A percentile compares a stretch with the other conserved stretches of the same genome.
Evolutionary conservation across 345 rosid genomes (phyloP).

Genomic region (Melastoma malabathricum): DNA sequence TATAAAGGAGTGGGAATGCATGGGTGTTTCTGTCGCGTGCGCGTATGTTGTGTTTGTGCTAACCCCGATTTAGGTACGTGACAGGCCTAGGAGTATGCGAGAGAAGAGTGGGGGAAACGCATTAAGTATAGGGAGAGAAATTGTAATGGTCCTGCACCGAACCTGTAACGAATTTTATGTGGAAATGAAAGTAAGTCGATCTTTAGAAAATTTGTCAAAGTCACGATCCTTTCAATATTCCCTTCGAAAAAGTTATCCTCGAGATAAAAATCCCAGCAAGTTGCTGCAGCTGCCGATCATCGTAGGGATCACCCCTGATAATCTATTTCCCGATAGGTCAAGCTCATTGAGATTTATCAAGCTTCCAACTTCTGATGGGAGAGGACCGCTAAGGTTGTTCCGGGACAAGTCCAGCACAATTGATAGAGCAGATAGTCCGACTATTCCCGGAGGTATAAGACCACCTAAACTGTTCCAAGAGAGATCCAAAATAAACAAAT

Average conservation of each 20-base stretch:
- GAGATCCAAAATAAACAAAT: not conserved
- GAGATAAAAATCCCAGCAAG: not conserved
- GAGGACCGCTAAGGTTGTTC: not conserved
- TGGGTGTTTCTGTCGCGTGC: too few relatives aligned
- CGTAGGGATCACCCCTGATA: not conserved
- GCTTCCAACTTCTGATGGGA: not conserved
- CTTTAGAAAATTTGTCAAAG: too few relatives aligned
- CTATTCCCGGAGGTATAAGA: not conserved
- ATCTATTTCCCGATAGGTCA: not conserved
- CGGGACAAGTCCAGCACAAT: not conserved
- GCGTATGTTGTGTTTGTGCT: too few relatives aligned
- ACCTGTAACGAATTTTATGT: too few relatives aligned
- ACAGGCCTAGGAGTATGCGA: too few relatives aligned
- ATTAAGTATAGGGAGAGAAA: too few relatives aligned
- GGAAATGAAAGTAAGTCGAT: too few relatives aligned
- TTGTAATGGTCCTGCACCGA: too few relatives aligned
- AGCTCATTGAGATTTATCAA: not conserved
- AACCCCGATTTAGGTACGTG: too few relatives aligned
- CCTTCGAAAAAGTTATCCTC: slow-evolving; percentile 1
- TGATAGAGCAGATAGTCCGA: not conserved
- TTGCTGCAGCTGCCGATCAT: not conserved
- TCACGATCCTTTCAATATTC: too few relatives aligned
- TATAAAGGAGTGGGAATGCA: too few relatives aligned
- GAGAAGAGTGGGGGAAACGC: too few relatives aligned
- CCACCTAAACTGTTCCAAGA: not conserved